These are phyloP conservation scores for Daphne laureola DNA, from an alignment of 441 rosid species.

Conservation along the genomic window DNA sequence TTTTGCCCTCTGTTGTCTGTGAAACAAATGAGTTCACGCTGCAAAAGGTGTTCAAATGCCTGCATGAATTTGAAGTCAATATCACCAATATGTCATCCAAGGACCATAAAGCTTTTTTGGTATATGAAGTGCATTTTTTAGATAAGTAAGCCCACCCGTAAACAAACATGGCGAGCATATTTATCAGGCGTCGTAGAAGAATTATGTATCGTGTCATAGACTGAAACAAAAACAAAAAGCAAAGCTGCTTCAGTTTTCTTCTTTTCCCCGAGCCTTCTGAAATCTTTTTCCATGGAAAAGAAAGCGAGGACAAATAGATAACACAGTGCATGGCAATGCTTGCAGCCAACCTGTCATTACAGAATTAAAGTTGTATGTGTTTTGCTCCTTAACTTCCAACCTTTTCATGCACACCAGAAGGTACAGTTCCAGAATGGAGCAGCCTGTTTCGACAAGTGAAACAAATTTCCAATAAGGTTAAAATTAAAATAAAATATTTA, in stretches of 20 bases:
- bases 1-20: constrained; percentile 52
- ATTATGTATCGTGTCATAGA: constrained; percentile 75
- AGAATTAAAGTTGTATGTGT: constrained; percentile 68
- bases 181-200: constrained; percentile 74
- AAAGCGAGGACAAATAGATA: constrained; percentile 2
- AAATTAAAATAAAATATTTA: constrained; percentile 2
- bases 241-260: too few relatives aligned
- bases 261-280: too few relatives aligned
- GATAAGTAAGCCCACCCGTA: constrained; percentile 45
- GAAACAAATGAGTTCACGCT: constrained; percentile 60
- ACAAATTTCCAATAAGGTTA: constrained; percentile 1
- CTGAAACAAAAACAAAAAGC: constrained; percentile 32
- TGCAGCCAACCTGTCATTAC: constrained; percentile 70
- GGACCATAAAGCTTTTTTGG: constrained; percentile 8
- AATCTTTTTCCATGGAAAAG: too few relatives aligned
- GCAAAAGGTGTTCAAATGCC: constrained; percentile 87
- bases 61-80: constrained; percentile 23
- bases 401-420: constrained; percentile 83
- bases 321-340: constrained; percentile 11
- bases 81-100: constrained; percentile 6
- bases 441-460: constrained; percentile 43
- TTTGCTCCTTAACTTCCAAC: constrained; percentile 83
- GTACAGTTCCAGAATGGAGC: constrained; percentile 88
- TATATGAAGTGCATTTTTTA: constrained; percentile 7
- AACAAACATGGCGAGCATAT: constrained; percentile 59